These are phyloP conservation scores for Bipolaris zeicola DNA, from an alignment of 2,329 filamentous ascomycete genomes.

Conservation along the genomic window DNA sequence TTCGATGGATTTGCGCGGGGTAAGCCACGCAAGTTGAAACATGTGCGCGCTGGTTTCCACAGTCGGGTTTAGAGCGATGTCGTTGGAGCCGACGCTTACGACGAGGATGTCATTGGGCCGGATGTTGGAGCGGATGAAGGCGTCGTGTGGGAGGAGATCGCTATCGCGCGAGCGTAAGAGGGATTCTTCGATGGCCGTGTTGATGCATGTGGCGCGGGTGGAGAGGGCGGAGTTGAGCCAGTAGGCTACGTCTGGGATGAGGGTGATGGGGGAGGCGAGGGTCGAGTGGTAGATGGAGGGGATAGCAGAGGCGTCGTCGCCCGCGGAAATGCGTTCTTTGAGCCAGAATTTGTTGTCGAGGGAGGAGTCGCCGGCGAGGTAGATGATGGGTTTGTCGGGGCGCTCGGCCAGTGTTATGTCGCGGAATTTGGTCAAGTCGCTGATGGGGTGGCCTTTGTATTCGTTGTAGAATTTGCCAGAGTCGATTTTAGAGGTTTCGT, in stretches of 20 bases:
- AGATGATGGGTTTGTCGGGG: slow-evolving; percentile 42
- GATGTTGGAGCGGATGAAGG: slow-evolving; percentile 45
- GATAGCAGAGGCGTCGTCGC: slow-evolving; percentile 6
- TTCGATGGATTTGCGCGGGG: slow-evolving; percentile 28
- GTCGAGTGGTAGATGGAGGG: slow-evolving; percentile 39
- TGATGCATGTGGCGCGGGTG: slow-evolving; percentile 43
- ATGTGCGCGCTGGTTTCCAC: slow-evolving; percentile 38
- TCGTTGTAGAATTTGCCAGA: slow-evolving; percentile 39
- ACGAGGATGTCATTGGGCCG: slow-evolving; percentile 39
- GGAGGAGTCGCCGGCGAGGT: slow-evolving; percentile 48
- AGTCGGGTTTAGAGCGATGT: slow-evolving; percentile 41
- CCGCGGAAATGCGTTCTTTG: slow-evolving; percentile 10
- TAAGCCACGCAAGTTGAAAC: slow-evolving; percentile 42
- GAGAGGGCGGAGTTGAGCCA: slow-evolving; percentile 45
- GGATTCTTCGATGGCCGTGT: slow-evolving; percentile 44
- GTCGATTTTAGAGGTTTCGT: slow-evolving; percentile 21
- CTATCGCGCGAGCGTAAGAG: slow-evolving; percentile 34
- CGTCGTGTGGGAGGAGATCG: slow-evolving; percentile 39
- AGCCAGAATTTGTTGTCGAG: slow-evolving; percentile 50
- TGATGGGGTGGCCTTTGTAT: slow-evolving; percentile 44
- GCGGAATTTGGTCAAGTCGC: slow-evolving; percentile 37
- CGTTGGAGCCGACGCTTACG: slow-evolving; percentile 47
- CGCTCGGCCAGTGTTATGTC: slow-evolving; percentile 25
- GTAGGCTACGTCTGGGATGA: slow-evolving; percentile 45
- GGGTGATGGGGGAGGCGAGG: slow-evolving; percentile 25